Base-by-base conservation (phyloP, 73 alveolate species). In the Halteria grandinella region DNA sequence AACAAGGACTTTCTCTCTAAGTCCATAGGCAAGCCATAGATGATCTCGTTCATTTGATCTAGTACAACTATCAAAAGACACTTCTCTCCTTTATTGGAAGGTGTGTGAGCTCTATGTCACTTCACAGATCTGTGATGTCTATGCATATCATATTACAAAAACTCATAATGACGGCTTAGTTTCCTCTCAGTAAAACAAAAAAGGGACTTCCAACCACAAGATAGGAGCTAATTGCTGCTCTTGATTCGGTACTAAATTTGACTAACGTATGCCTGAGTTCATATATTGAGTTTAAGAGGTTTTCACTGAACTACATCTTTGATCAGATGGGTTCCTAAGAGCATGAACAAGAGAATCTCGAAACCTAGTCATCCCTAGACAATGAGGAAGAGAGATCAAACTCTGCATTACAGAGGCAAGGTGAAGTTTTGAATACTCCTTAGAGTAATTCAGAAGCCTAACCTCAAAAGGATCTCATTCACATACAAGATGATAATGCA, bases 11-110 rank as follows among this genome's bases (percentile, higher is more conserved):
- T 7, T 39, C 82, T 18, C 20, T 41, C 33, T 15, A 47, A n/a
- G 48, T 60, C 40, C 89, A 85, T 48, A 71, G 52, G 36, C 57
- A 51, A 63, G 90, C 91, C 24, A 49, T 80, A 18, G 88, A 80
- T 1, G 55, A 73, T 40, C 58, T 87, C 39, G 71, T 79, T 15
- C 57, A 43, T 15, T 73, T 79, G 15, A 55, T 81, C 24, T n/a
- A 63, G 2, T 40, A 87, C n/a, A 39, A 69, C 37, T 81, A 45
- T 28, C 72, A 31, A 8, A 33, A 66, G 23, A 86, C 59, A 24
- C 60, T 82, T 32, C 45, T 64, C 44, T 79, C 69, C 23, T 88
- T 59, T 54, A 37, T 88, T 4, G 79, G 50, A n/a, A 88, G 64
- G 83, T 85, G 91, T 51, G 52, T 83, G n/a, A 55, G 41, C 3